Base-by-base conservation (phyloP, 345 rosid species). In the Lepidium aucheri region DNA sequence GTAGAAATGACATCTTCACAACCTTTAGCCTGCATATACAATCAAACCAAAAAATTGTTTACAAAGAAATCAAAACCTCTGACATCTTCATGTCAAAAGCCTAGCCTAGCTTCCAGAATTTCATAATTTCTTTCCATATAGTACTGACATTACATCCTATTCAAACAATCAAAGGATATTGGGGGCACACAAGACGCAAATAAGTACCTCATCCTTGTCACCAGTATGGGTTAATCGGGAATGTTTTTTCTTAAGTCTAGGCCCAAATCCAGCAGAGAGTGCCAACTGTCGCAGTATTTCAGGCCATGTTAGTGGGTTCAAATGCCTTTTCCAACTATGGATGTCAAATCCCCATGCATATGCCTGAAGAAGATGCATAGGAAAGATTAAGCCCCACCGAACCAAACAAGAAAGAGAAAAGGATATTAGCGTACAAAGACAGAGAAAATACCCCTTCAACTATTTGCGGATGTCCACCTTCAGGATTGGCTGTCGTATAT, bases 311-410 rank as follows among this genome's bases (percentile, higher is more conserved):
- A 91, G 26, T 69, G 91, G 84, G 70, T 81, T 85, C 74, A 95
- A 81, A 82, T 86, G 90, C 65, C 62, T 83, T 80, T 91, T 96
- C 99, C 99, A 95, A 77, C 87, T 86, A 68, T 83, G 85, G 51
- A 95, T 86, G 79, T 95, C 96, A 70, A 95, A 95, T 57, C 99
- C 99, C 99, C 99, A 95, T 16, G 82, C 75, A 86, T 91, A 91
- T 20, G 99, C 98, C 99, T 95, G 78, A 66, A 52, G 46, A 68
- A 20, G 52, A 38, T 41, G 24, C 16, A 35, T 34, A 11, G 14
- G 15, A 49, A 62, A 57, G 39, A 57, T 63, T 12, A 74, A 53
- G 38, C 66, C 67, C 43, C 38, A 42, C 41, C 39, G 63, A 65
- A 55, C 22, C 46, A 34, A 55, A n/a, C 59, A 24, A 22, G 18